These are phyloP conservation scores for Chaetomidium leptoderma DNA, from an alignment of 495 filamentous ascomycete species.

Conservation along the genomic window DNA sequence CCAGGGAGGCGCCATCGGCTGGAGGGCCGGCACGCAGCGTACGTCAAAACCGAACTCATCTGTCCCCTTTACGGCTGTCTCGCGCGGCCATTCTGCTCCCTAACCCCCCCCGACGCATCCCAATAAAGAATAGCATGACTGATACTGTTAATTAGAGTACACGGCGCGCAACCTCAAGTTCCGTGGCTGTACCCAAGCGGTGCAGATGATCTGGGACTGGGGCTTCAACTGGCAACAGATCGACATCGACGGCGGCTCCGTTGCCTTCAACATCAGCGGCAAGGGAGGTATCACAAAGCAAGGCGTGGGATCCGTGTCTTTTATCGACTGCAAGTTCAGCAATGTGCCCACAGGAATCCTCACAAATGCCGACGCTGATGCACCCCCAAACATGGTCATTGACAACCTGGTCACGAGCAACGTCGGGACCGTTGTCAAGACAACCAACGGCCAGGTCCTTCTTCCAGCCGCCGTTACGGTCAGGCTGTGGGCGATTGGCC, in stretches of 20 bases:
- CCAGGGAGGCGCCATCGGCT: background rate
- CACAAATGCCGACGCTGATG: background rate
- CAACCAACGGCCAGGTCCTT: background rate
- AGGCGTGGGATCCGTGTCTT: background rate
- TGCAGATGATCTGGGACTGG: background rate
- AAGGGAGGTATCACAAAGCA: background rate
- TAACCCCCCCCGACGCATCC: no score
- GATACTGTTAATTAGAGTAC: no score
- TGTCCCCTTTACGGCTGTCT: no score
- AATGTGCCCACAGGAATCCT: background rate
- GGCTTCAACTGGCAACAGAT: background rate
- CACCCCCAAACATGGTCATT: background rate
- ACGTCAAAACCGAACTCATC: no score
- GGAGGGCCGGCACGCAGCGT: background rate
- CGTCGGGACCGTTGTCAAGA: background rate
- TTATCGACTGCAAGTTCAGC: slow-evolving; percentile 1
- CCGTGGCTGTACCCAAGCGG: background rate
- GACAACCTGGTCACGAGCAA: background rate
- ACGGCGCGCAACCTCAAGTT: background rate
- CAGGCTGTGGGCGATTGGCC: background rate
- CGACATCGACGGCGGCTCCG: background rate
- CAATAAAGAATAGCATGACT: no score
- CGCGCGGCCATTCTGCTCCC: no score
- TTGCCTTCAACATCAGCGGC: background rate
- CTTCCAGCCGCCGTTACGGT: background rate